phyloP scores from a whole-genome alignment of 148 eudicot species.

The Arbutus unedo region DNA sequence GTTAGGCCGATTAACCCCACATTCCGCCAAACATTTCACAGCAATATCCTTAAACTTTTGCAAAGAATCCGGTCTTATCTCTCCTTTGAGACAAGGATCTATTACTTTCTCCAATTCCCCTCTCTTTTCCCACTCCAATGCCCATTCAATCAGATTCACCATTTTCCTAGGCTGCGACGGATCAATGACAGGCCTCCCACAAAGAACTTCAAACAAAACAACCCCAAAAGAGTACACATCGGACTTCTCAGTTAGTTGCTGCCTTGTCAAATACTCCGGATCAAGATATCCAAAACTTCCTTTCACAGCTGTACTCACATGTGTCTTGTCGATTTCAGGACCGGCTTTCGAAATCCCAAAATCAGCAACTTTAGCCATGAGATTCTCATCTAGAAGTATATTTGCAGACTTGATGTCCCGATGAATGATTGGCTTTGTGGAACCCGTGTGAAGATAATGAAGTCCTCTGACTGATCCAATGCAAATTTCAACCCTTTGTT shows the following conservation, averaged over 20 bases:
- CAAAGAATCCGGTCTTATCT: constrained; percentile 45
- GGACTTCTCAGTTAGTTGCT: constrained; percentile 62
- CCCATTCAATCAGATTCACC: constrained; percentile 62
- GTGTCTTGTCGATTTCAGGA: constrained; percentile 57
- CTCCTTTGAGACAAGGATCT: constrained; percentile 35
- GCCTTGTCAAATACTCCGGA: constrained; percentile 57
- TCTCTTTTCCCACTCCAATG: constrained; percentile 28
- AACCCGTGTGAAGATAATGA: constrained; percentile 68
- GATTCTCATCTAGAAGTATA: constrained; percentile 58
- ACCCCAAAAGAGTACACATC: constrained; percentile 77
- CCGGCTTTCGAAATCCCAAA: constrained; percentile 67
- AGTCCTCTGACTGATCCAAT: constrained; percentile 69
- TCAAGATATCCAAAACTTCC: constrained; percentile 77
- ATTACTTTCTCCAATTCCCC: constrained; percentile 37
- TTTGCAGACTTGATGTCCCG: constrained; percentile 73
- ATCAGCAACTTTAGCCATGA: constrained; percentile 71
- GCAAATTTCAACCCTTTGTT: constrained; percentile 64
- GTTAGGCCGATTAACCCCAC: constrained; percentile 47
- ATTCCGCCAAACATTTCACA: constrained; percentile 55
- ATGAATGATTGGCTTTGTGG: constrained; percentile 55
- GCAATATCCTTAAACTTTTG: constrained; percentile 41
- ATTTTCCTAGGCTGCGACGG: constrained; percentile 52
- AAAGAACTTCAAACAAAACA: constrained; percentile 57
- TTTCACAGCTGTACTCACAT: constrained; percentile 63
- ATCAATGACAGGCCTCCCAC: constrained; percentile 65